A percentile compares a stretch with the other conserved stretches of the same genome.
Evolutionary conservation across 1,284 basidiomycete species (phyloP).

Genomic region (Boletellus sp.): DNA sequence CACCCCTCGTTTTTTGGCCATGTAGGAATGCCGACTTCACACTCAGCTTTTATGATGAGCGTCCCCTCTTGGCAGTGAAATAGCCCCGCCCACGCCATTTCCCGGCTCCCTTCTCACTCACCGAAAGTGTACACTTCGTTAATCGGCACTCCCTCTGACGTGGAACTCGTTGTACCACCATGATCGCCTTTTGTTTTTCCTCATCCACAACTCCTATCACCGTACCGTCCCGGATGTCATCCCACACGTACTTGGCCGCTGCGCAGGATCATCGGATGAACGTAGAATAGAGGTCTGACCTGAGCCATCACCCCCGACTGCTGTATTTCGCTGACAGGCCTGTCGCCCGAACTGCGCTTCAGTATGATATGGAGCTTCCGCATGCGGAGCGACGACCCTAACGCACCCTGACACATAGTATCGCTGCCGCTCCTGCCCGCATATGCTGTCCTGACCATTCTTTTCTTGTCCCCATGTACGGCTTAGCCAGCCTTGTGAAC

Average conservation of each 20-base stretch:
- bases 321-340: too few species aligned
- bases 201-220: conserved; percentile 4
- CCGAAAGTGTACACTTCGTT: conserved; percentile 8
- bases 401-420: conserved; percentile 1
- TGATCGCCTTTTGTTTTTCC: conserved; percentile 1
- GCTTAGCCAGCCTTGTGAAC: conserved; percentile 8
- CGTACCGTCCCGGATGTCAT: conserved; percentile 2
- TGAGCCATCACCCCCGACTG: background rate
- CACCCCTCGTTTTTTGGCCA: conserved; percentile 40
- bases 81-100: background rate
- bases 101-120: conserved; percentile 2
- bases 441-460: conserved; percentile 5
- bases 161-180: conserved; percentile 16
- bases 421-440: background rate
- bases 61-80: conserved; percentile 24
- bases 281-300: conserved; percentile 14
- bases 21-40: conserved; percentile 37
- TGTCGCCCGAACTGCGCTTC: too few species aligned
- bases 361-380: background rate
- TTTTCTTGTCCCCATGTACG: conserved; percentile 15
- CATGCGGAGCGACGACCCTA: conserved; percentile 1
- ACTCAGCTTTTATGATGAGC: conserved; percentile 42
- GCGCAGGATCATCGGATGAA: conserved; percentile 3
- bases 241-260: background rate
- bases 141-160: conserved; percentile 5